Evolutionary conservation across 1,284 basidiomycete genomes (phyloP).

Genomic region (Cryptococcus sp.): DNA sequence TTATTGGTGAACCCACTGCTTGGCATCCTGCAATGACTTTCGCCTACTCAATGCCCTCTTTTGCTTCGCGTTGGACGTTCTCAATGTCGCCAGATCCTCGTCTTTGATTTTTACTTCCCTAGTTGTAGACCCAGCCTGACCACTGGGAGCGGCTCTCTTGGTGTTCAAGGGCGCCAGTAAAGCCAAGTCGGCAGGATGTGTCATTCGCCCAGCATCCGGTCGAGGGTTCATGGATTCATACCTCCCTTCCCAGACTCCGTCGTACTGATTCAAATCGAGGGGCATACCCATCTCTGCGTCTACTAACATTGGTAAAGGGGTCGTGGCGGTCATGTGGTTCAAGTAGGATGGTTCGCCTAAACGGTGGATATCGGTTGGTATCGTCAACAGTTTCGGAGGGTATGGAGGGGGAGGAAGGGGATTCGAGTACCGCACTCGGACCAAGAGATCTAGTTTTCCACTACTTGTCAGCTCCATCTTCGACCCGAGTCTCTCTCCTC

Average conservation of each 20-base stretch:
- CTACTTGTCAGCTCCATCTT: neutral
- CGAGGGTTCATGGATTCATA: constrained; percentile 67
- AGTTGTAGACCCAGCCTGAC: neutral
- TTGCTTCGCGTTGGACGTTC: neutral
- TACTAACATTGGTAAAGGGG: constrained; percentile 83
- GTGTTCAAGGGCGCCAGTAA: constrained; percentile 31
- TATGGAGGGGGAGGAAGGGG: constrained; percentile 89
- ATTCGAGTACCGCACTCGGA: constrained; percentile 86
- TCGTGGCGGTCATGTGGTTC: constrained; percentile 69
- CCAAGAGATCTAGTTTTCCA: constrained; percentile 63
- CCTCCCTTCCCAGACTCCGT: constrained; percentile 75
- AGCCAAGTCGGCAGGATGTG: constrained; percentile 31
- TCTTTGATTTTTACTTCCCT: neutral
- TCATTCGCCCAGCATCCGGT: constrained; percentile 56
- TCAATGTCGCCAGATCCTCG: neutral
- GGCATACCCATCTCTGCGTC: constrained; percentile 95
- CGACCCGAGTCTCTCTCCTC: neutral
- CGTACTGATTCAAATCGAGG: constrained; percentile 74
- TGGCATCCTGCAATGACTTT: too few species aligned
- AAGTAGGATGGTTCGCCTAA: constrained; percentile 81
- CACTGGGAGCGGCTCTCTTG: neutral
- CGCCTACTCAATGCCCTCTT: too few species aligned
- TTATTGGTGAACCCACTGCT: too few species aligned
- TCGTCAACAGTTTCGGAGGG: constrained; percentile 84
- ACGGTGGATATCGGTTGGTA: constrained; percentile 73